Conservation (phyloP, 2,329 filamentous ascomycete genomes). For the Xylaria sp. region DNA sequence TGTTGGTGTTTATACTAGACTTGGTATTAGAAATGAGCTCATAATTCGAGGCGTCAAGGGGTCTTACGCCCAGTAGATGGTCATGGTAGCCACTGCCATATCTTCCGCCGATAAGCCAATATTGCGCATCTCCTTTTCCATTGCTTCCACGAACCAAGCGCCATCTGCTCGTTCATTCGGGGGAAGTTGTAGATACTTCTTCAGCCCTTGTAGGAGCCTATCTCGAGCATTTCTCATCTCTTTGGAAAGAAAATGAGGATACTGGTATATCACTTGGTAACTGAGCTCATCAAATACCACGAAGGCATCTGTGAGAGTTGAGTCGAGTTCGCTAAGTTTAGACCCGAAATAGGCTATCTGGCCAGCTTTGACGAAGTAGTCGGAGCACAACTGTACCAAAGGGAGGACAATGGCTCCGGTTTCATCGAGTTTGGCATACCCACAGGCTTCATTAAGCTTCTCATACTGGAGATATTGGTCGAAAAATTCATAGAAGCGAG, state of each 20-base stretch:
- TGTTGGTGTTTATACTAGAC: slow-evolving; percentile 18
- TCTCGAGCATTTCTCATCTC: background rate
- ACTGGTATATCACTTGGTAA: slow-evolving; percentile 1
- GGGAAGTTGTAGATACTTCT: background rate
- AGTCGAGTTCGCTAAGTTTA: background rate
- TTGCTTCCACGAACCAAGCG: background rate
- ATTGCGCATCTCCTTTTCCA: background rate
- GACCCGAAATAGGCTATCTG: slow-evolving; percentile 1
- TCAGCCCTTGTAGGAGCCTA: background rate
- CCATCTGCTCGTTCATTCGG: background rate
- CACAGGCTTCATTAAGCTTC: too few species aligned
- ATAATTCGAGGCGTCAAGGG: too few species aligned
- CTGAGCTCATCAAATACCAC: background rate
- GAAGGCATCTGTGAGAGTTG: background rate
- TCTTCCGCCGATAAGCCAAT: background rate
- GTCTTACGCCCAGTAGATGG: background rate
- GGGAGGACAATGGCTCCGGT: background rate
- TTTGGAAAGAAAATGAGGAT: background rate
- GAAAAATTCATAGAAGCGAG: background rate
- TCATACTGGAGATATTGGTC: too few species aligned
- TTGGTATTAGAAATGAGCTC: too few species aligned
- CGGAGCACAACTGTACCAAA: background rate
- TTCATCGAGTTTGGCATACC: too few species aligned
- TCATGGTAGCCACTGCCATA: background rate
- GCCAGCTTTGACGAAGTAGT: background rate